phyloP scores from a whole-genome alignment of 305 asterid species.

The Fraxinus baroniana region DNA sequence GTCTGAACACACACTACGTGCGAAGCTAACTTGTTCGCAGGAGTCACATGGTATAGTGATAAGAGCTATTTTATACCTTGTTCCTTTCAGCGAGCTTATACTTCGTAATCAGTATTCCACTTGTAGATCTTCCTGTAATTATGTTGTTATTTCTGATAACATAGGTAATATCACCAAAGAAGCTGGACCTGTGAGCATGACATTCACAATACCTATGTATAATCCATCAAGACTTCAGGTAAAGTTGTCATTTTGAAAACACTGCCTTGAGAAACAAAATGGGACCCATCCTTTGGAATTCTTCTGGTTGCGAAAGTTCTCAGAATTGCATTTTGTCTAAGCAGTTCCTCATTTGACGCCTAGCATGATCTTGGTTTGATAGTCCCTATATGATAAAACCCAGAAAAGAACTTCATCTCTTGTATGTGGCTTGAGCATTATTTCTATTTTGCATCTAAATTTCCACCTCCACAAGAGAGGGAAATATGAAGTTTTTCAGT shows the following conservation, averaged over 20 bases:
- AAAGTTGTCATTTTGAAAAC: slow-evolving; percentile 17
- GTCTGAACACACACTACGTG: slow-evolving; percentile 88
- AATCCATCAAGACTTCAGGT: slow-evolving; percentile 98
- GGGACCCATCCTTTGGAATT: not conserved
- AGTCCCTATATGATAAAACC: not conserved
- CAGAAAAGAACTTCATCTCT: not conserved
- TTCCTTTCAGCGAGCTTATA: not conserved
- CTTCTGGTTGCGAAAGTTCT: not conserved
- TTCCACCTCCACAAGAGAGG: not conserved
- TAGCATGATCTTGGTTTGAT: not conserved
- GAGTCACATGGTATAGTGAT: slow-evolving; percentile 75
- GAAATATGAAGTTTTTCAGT: not conserved
- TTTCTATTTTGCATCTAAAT: not conserved
- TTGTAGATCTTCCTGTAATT: slow-evolving; percentile 9
- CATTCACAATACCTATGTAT: slow-evolving; percentile 96
- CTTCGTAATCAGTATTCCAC: not conserved
- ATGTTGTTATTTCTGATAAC: slow-evolving; percentile 20
- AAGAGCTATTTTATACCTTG: slow-evolving; percentile 2
- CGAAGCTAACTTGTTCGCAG: slow-evolving; percentile 87
- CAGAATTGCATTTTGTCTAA: not conserved
- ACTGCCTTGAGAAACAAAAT: not conserved
- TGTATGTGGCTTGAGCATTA: not conserved
- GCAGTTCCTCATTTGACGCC: not conserved
- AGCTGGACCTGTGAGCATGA: slow-evolving; percentile 99
- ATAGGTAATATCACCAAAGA: slow-evolving; percentile 93